Evolutionary conservation across 257 asterid species (phyloP), one percentile per base, ranked within the genome.

Genomic region (Paulownia fortunei): DNA sequence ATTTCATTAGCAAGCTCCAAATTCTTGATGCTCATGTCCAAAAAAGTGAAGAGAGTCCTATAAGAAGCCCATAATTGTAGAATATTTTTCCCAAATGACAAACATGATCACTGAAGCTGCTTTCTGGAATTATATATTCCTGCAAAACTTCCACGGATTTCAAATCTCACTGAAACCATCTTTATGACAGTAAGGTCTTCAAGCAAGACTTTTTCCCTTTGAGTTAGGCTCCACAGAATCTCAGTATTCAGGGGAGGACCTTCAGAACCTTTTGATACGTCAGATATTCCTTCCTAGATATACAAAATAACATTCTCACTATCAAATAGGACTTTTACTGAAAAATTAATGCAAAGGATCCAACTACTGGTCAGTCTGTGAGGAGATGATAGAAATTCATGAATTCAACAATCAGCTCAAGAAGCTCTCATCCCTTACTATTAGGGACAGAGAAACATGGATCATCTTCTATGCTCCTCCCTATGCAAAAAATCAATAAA

Each of bases 181-280:
- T 58, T 42, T 13, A 46, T 27, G 47, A 23, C 46, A 41, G 8
- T 67, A 27, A 23, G 52, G 24, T 30, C 61, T 51, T 39, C 72
- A n/a, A n/a, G n/a, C 24, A 52, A 26, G 70, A 67, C 60, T 65
- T 75, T 19, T 37, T 26, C 27, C 32, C 54, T 15, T 18, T 8
- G 26, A 39, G 51, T 51, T 51, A 76, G 51, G 78, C 56, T 41
- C 49, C 27, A 71, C 44, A 1, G 32, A 34, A 65, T 47, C 66
- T 56, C 77, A 34, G 6, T 0, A 61, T 39, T 42, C 34, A 3
- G 13, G 76, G 23, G 9, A 80, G 34, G 2, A 11, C 46, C 64
- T 70, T 60, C 34, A 26, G 23, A 80, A 42, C 73, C 58, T 71
- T 70, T 42, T 59, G 32, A 47, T 21, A 72, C 41, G 16, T 73